Conservation (phyloP, 2,329 filamentous ascomycete genomes). For the Phaeosphaeriaceae sp. region DNA sequence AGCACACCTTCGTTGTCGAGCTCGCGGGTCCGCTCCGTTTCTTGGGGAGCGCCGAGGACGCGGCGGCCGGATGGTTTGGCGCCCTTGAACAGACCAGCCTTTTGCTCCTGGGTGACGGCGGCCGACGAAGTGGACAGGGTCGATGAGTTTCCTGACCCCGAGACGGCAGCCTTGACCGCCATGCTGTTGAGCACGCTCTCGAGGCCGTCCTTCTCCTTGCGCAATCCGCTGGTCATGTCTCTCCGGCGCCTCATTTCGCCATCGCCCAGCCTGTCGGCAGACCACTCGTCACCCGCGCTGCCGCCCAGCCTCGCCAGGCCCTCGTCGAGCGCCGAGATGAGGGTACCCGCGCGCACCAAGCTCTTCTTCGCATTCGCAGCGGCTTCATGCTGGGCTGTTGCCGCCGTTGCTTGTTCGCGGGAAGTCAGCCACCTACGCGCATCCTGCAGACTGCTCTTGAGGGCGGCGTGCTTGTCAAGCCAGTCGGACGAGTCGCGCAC, state of each 20-base stretch:
- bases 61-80: slow-evolving; percentile 58
- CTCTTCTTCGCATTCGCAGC: slow-evolving; percentile 77
- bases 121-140: slow-evolving; percentile 41
- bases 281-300: slow-evolving; percentile 46
- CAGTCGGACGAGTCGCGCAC: slow-evolving; percentile 66
- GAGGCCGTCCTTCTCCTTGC: slow-evolving; percentile 77
- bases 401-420: slow-evolving; percentile 67
- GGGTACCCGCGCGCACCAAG: slow-evolving; percentile 70
- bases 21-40: slow-evolving; percentile 79
- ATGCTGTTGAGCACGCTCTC: slow-evolving; percentile 75
- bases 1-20: slow-evolving; percentile 77
- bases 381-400: slow-evolving; percentile 70
- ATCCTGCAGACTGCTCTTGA: slow-evolving; percentile 74
- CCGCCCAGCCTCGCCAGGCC: slow-evolving; percentile 59
- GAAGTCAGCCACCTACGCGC: slow-evolving; percentile 70
- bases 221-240: slow-evolving; percentile 73
- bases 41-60: slow-evolving; percentile 75
- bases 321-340: slow-evolving; percentile 70
- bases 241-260: slow-evolving; percentile 75
- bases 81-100: slow-evolving; percentile 45
- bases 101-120: slow-evolving; percentile 43
- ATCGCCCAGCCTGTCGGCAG: slow-evolving; percentile 66
- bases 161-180: slow-evolving; percentile 57
- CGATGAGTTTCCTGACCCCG: slow-evolving; percentile 39
- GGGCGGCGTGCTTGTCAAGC: slow-evolving; percentile 76